Base-by-base conservation (phyloP, 2,329 filamentous ascomycete species). In the Aspergillus sp. region DNA sequence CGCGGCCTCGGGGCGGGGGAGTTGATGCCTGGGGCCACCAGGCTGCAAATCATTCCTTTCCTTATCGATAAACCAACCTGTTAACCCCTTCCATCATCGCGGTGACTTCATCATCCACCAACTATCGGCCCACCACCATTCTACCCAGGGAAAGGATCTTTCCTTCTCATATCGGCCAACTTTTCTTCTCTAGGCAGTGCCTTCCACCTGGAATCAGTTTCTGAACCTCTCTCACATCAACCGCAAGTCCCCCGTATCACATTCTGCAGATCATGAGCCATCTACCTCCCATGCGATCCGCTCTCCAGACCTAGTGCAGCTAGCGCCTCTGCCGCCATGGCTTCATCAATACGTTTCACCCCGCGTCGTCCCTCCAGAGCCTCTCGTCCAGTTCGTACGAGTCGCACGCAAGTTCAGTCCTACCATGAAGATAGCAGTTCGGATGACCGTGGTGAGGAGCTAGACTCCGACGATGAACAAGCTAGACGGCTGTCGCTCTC, bases 371-470 rank as follows among this genome's bases (percentile, higher is more conserved):
- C 60, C 4, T 52, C 55, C 16, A 59, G 54, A 34, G 61, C 59
- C 47, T 63, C 68, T 47, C 67, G 69, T 11, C 71, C 71, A 16
- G 51, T 71, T 36, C 71, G 72, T 25, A 63, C 64, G 23, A 71
- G 58, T 57, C 70, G 71, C 50, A 68, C 62, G 7, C 63, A 61
- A 47, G 66, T 74, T 23, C 55, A 64, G 40, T 68, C 70, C 23
- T 75, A 75, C 48, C 64, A 71, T 34, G 72, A 75, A 57, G 66
- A 70, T 16, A 69, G 64, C 46, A 61, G 63, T 11, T 69, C 68
- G 3, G 67, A 70, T 14, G 64, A 68, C 13, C 64, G 58, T 14
- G 19, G 17, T 6, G 16, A 19, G 19, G 40, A 19, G 25, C 52
- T 58, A 10, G 45, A 55, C 4, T 58, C 48, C 4, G 54, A 58